A percentile compares a stretch with the other conserved stretches of the same genome.
Evolutionary conservation across 441 rosid genomes (phyloP).

Genomic region (Bocquillonia castaneifolia): DNA sequence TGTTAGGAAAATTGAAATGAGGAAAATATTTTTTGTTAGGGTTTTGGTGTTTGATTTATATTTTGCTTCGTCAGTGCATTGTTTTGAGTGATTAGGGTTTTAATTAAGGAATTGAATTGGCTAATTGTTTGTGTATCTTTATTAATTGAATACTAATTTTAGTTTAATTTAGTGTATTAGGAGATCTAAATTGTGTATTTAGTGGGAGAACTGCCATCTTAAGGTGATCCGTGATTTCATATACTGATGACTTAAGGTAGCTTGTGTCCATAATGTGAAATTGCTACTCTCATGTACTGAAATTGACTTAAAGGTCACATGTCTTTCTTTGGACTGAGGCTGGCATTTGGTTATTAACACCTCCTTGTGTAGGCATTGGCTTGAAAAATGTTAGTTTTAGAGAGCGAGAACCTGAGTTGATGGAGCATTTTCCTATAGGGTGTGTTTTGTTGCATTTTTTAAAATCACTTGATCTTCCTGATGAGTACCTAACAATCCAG

Average conservation of each 20-base stretch:
- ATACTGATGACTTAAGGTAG: background rate
- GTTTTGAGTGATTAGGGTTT: slow-evolving; percentile 11
- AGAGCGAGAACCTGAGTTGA: background rate
- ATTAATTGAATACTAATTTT: background rate
- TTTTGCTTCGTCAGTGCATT: slow-evolving; percentile 11
- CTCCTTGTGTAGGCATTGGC: background rate
- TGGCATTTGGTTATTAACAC: background rate
- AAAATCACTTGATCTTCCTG: background rate
- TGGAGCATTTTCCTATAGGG: background rate
- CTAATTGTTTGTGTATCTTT: background rate
- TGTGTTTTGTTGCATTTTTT: background rate
- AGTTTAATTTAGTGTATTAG: background rate
- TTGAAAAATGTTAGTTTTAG: too few species aligned
- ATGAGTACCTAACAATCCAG: background rate
- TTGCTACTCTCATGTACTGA: background rate
- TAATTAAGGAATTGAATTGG: background rate
- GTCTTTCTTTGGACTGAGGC: background rate
- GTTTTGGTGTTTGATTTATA: slow-evolving; percentile 26
- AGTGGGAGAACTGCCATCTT: background rate
- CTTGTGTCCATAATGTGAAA: background rate
- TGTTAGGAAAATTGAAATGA: slow-evolving; percentile 12
- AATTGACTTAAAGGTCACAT: too few species aligned
- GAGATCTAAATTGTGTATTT: background rate
- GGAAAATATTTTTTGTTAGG: slow-evolving; percentile 6
- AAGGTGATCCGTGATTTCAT: background rate